These are phyloP conservation scores for Barnettozyma botsteinii DNA, from an alignment of 805 yeast genomes.

Conservation along the genomic window DNA sequence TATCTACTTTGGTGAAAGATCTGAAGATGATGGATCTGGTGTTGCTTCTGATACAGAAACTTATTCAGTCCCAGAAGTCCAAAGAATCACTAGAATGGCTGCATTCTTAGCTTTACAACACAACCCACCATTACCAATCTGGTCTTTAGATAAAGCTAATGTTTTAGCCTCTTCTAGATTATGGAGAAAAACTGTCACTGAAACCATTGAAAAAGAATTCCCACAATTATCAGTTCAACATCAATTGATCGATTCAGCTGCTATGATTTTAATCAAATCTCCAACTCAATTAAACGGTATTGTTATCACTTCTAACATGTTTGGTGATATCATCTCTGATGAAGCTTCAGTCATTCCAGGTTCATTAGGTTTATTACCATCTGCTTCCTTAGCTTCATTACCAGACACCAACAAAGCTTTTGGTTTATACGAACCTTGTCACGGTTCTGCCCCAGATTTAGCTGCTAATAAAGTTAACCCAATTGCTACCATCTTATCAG, in stretches of 20 bases:
- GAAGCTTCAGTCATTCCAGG: conserved; percentile 99
- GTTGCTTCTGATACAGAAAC: conserved; percentile 92
- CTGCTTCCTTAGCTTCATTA: conserved; percentile 91
- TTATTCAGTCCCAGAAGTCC: conserved; percentile 86
- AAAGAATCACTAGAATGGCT: conserved; percentile 97
- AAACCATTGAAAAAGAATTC: conserved; percentile 80
- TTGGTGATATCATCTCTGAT: conserved; percentile 96
- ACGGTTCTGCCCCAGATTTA: conserved; percentile 97
- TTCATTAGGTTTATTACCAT: conserved; percentile 90
- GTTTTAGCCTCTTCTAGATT: conserved; percentile 93
- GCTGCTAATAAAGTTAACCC: conserved; percentile 88
- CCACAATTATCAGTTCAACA: conserved; percentile 84
- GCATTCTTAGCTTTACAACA: conserved; percentile 92
- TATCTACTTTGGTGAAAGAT: conserved; percentile 93
- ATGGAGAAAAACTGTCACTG: conserved; percentile 92
- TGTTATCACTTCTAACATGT: conserved; percentile 91
- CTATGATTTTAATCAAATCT: conserved; percentile 90
- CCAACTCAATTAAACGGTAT: conserved; percentile 93
- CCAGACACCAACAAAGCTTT: conserved; percentile 93
- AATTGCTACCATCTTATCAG: conserved; percentile 88
- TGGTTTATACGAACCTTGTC: conserved; percentile 97
- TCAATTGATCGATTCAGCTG: conserved; percentile 97
- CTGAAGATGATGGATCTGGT: conserved; percentile 83
- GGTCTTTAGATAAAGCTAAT: conserved; percentile 97
- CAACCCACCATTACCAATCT: conserved; percentile 88